These are phyloP conservation scores for Croton setiger DNA, from an alignment of 441 rosid genomes.

Conservation along the genomic window DNA sequence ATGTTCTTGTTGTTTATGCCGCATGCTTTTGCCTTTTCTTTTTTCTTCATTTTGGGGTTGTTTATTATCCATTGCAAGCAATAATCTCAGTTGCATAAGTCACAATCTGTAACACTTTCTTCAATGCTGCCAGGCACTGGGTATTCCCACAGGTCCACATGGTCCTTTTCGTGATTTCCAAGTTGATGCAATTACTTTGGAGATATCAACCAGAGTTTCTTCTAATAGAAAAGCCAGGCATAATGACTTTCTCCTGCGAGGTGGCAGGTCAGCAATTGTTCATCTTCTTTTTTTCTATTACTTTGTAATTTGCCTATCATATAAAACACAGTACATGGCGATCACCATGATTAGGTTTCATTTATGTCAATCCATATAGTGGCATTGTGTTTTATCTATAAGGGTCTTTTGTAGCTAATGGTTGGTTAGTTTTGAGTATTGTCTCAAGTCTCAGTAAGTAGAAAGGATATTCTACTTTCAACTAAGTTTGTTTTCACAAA, in stretches of 20 bases:
- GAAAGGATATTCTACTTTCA: not conserved
- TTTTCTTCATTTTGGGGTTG: not conserved
- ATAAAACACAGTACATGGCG: not conserved
- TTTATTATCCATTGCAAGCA: not conserved
- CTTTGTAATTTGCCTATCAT: not conserved
- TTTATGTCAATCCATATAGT: not conserved
- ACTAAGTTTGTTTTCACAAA: not conserved
- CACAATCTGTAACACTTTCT: not conserved
- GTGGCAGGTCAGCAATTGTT: slow-evolving; percentile 59
- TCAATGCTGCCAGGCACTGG: slow-evolving; percentile 60
- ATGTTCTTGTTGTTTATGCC: slow-evolving; percentile 15
- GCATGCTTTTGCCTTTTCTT: slow-evolving; percentile 8
- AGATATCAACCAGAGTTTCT: slow-evolving; percentile 58
- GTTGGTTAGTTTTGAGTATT: not conserved
- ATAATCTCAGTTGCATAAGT: slow-evolving; percentile 4
- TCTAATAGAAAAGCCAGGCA: slow-evolving; percentile 41
- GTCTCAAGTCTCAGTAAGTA: not conserved
- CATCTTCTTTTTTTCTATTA: slow-evolving; percentile 15
- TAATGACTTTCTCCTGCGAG: slow-evolving; percentile 63
- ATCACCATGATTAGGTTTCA: not conserved
- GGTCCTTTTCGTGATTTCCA: slow-evolving; percentile 96
- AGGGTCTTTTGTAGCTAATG: not conserved
- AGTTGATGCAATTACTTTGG: slow-evolving; percentile 92
- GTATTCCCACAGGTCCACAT: slow-evolving; percentile 91
- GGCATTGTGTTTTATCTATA: not conserved